Evolutionary conservation across 2,329 filamentous ascomycete genomes (phyloP), one percentile per base, ranked within the genome.

Genomic region (Colletotrichum limetticola): DNA sequence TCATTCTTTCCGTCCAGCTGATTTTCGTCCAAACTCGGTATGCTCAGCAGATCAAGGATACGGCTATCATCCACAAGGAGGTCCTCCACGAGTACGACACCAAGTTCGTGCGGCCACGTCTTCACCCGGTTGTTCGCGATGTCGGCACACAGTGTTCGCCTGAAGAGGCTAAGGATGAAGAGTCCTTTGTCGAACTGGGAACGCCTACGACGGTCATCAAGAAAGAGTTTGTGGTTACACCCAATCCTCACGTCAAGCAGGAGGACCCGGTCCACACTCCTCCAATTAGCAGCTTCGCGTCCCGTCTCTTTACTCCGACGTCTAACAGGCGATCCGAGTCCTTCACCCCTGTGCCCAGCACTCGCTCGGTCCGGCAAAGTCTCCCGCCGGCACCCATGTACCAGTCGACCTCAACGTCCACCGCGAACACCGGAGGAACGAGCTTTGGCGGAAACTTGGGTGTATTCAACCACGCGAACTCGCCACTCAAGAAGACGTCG

Each of bases 41-140:
- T 82, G 88, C 90, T 4, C 95, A 96, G 80, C 95, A 98, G 81
- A 91, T 90, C 74, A 97, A 95, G 80, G 97, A 99, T 81, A 91
- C 90, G 2, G 88, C 91, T 2, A 88, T 98, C 59, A 93, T 99
- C 71, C 95, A 97, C 77, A 95, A 93, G 77, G 94, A 98, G 82
- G 96, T 98, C 5, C 88, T 98, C 83, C 92, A 95, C 80, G 97
- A 99, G 83, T 99, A 99, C 80, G 95, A 98, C 80, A 94, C 91
- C 77, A 99, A 99, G 84, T 98, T 93, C 79, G 97, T 99, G 1
- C 95, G 97, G 78, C 97, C 97, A 2, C 89, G 92, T 12, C 90
- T 97, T n/a, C 94, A 97, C 77, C 94, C 93, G 8, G 86, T 93
- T 5, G 94, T 97, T 76, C 84, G 89, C 66, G 89, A 91, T 90